These are phyloP conservation scores for Syzygium aromaticum DNA, from an alignment of 345 rosid genomes.

Conservation along the genomic window DNA sequence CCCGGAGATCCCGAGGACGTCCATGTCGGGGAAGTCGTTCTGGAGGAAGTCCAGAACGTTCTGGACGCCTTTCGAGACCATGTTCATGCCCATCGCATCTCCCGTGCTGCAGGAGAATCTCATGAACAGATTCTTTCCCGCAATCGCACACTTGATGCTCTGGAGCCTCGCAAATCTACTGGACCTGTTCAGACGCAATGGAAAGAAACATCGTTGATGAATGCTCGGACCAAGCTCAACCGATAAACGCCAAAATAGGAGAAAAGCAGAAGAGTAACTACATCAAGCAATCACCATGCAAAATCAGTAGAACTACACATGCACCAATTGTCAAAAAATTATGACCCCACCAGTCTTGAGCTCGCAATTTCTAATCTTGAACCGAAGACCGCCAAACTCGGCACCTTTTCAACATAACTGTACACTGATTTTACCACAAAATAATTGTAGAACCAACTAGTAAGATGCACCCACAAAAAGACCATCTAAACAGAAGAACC, in stretches of 20 bases:
- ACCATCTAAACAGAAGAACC: neutral
- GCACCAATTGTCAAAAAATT: neutral
- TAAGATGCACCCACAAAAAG: neutral
- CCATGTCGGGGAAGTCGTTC: constrained; percentile 60
- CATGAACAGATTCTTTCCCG: constrained; percentile 55
- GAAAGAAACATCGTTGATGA: neutral
- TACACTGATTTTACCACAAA: neutral
- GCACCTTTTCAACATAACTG: neutral
- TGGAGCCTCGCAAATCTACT: constrained; percentile 62
- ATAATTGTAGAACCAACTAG: neutral
- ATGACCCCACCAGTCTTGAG: neutral
- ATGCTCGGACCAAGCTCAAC: neutral
- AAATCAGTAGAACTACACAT: neutral
- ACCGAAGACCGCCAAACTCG: neutral
- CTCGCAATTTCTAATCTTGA: neutral
- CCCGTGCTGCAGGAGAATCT: constrained; percentile 58
- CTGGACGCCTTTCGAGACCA: constrained; percentile 74
- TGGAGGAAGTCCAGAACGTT: constrained; percentile 59
- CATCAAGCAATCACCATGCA: neutral
- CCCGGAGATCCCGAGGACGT: constrained; percentile 61
- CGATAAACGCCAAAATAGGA: neutral
- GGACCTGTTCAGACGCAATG: constrained; percentile 22
- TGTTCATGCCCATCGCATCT: constrained; percentile 87
- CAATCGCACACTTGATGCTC: constrained; percentile 43
- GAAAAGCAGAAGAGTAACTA: neutral